Percentiles rank a stretch among this genome's conserved stretches.
These are phyloP conservation scores for Calocybe gambosa DNA, from an alignment of 1,284 basidiomycete species.

Conservation along the genomic window DNA sequence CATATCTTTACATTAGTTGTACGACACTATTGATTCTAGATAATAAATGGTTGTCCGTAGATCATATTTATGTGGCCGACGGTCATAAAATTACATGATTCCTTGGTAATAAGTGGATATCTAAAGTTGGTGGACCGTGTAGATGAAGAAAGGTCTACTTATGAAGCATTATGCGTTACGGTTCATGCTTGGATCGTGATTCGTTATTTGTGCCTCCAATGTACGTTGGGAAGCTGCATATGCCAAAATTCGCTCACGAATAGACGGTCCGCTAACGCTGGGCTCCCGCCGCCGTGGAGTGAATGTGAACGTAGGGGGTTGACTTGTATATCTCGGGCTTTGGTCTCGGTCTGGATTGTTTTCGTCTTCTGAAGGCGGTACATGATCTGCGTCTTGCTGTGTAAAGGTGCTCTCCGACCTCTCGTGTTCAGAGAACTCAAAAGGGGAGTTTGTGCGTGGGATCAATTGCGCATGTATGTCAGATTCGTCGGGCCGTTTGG, in stretches of 20 bases:
- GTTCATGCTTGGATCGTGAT: background rate
- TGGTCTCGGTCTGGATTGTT: background rate
- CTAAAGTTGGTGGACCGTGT: background rate
- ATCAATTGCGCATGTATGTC: constrained; percentile 8
- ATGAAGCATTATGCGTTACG: background rate
- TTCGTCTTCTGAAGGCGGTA: background rate
- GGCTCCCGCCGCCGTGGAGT: constrained; percentile 3
- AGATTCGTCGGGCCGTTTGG: constrained; percentile 25
- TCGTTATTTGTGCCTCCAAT: constrained; percentile 2
- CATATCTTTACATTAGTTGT: too few species aligned
- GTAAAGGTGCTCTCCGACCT: background rate
- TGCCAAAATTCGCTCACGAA: constrained; percentile 10
- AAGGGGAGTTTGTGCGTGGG: constrained; percentile 16
- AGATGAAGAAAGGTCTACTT: background rate
- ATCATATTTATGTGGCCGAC: too few species aligned
- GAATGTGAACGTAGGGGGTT: background rate
- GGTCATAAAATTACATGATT: too few species aligned
- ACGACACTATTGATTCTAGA: too few species aligned
- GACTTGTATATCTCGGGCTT: background rate
- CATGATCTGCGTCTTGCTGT: constrained; percentile 1
- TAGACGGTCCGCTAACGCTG: constrained; percentile 4
- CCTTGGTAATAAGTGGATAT: too few species aligned
- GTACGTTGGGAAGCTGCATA: constrained; percentile 12
- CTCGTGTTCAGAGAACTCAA: constrained; percentile 11
- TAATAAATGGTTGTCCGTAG: too few species aligned